Percentiles rank a stretch among this genome's conserved stretches.
phyloP scores from a whole-genome alignment of 2,329 filamentous ascomycete genomes.

The Aspergillus piperis region DNA sequence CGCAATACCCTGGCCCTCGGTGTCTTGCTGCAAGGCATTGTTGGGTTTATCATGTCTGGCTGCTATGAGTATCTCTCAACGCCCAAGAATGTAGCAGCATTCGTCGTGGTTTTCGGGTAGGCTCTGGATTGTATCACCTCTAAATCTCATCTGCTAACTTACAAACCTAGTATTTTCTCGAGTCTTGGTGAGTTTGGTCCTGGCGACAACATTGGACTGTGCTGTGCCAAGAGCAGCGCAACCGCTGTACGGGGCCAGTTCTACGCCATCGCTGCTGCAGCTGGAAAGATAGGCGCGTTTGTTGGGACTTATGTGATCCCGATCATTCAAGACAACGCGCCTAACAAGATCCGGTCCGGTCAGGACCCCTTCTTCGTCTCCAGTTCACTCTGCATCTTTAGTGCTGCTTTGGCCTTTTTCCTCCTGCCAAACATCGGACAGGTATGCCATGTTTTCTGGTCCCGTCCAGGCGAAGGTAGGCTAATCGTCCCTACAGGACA shows the following conservation, averaged over 20 bases:
- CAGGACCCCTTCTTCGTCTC: constrained; percentile 90
- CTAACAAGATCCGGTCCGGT: constrained; percentile 60
- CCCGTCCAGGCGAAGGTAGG: background rate
- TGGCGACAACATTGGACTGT: constrained; percentile 85
- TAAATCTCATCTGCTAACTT: background rate
- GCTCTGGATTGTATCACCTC: constrained; percentile 9
- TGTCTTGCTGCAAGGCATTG: constrained; percentile 69
- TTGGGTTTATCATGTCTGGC: constrained; percentile 88
- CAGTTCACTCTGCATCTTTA: constrained; percentile 71
- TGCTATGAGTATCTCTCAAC: constrained; percentile 70
- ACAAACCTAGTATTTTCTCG: constrained; percentile 62
- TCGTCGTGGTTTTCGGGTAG: constrained; percentile 73
- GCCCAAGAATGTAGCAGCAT: constrained; percentile 68
- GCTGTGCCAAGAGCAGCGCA: constrained; percentile 84
- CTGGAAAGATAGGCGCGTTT: constrained; percentile 64
- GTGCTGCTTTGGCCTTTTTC: constrained; percentile 66
- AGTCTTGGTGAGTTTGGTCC: constrained; percentile 79
- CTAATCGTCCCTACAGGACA: constrained; percentile 51
- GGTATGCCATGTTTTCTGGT: background rate
- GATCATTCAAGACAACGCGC: constrained; percentile 63
- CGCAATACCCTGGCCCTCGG: constrained; percentile 71
- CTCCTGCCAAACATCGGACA: constrained; percentile 72
- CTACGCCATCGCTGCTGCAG: constrained; percentile 55
- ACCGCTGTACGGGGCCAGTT: constrained; percentile 85
- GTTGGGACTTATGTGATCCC: constrained; percentile 82